Evolutionary conservation across 768 basidiomycete genomes (phyloP), one percentile per base, ranked within the genome.

Genomic region (Candolleomyces eurysporus): DNA sequence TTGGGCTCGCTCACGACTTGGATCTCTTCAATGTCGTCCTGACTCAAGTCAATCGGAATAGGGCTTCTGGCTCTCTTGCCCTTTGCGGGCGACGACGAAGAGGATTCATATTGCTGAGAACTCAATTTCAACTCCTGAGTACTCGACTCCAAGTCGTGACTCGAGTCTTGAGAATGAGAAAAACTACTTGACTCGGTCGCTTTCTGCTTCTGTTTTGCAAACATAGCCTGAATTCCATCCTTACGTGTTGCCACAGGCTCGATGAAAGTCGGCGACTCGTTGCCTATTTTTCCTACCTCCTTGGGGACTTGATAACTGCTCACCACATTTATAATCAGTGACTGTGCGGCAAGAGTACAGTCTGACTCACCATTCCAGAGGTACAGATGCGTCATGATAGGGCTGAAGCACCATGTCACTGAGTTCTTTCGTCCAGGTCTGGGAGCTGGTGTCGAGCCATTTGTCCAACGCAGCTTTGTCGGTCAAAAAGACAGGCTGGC

Each of bases 271-370:
- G 90, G 74, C 1, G 91, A 94, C 68, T 98, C 90, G 8, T 78
- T 86, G 8, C 93, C 92, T 4, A 98, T 90, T 73, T 90, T 96
- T 0, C 95, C 96, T 0, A 97, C 87, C 77, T 97, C 96, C 65
- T 84, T 85, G 0, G 92, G 92, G 0, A 97, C 96, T 60, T 84
- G 85, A 69, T 96, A 97, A 68, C 94, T 96, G 63, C 3, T 42
- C 17, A 58, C 7, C 4, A 19, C 40, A 17, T 26, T 10, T 43
- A 3, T 50, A 19, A 4, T 26, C 19, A 32, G 19, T 31, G n/a
- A 45, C 30, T 40, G 36, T 7, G 46, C 19, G 5, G 32, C 36
- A 31, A 9, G 36, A 55, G 14, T 11, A 46, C 8, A 17, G 31
- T 26, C 26, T 40, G 14, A 75, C 84, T 53, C 63, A 93, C 91